These are phyloP conservation scores for Cystofilobasidium ferigula DNA, from an alignment of 768 basidiomycete genomes.

Conservation along the genomic window DNA sequence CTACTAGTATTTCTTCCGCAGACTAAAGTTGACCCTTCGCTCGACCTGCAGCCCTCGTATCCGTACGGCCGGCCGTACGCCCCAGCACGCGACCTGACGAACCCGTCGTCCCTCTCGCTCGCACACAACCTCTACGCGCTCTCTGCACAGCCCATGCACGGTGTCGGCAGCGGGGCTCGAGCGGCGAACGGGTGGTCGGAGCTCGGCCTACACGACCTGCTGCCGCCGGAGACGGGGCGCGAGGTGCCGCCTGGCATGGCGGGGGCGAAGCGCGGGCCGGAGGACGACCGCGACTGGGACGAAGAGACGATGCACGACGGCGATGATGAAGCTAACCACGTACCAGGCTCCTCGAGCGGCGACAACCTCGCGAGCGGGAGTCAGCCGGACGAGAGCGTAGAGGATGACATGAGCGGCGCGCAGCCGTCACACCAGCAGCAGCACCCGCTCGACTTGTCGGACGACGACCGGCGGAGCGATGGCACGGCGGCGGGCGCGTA, in stretches of 20 bases:
- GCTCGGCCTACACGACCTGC: slow-evolving; percentile 8
- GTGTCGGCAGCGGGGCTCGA: background rate
- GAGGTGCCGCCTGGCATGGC: slow-evolving; percentile 26
- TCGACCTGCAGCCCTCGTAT: slow-evolving; percentile 16
- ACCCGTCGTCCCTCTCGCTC: slow-evolving; percentile 3
- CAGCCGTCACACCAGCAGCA: too few species aligned
- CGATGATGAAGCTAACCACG: background rate
- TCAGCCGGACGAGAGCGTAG: too few species aligned
- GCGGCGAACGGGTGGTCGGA: slow-evolving; percentile 13
- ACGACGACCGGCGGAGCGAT: too few species aligned
- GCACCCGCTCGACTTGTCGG: too few species aligned
- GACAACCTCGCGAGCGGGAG: background rate
- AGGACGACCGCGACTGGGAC: slow-evolving; percentile 11
- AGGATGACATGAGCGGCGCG: too few species aligned
- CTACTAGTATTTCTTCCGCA: too few species aligned
- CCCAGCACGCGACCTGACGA: background rate
- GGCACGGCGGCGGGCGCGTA: too few species aligned
- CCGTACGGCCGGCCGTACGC: slow-evolving; percentile 24
- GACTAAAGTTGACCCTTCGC: background rate
- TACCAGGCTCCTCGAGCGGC: background rate
- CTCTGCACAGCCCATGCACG: background rate
- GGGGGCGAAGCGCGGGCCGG: slow-evolving; percentile 20
- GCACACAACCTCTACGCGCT: background rate
- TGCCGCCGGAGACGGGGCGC: slow-evolving; percentile 9
- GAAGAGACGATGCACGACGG: background rate